Evolutionary conservation across 1,284 basidiomycete genomes (phyloP).

Genomic region (Leucoagaricus sp.): DNA sequence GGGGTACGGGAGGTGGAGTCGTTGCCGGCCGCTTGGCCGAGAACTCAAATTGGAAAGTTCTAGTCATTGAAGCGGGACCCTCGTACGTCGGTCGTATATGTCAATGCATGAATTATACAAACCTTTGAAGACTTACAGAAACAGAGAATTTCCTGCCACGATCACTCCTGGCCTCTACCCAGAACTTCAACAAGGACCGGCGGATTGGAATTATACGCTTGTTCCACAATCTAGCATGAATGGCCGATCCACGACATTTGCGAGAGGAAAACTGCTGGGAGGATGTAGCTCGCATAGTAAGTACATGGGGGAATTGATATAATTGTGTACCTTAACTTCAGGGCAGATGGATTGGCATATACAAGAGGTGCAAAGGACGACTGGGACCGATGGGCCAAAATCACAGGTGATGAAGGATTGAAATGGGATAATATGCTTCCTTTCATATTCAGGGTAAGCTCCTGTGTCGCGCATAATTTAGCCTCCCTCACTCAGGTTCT

Average conservation of each 20-base stretch:
- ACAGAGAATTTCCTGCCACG: conserved; percentile 20
- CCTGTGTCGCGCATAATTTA: neutral
- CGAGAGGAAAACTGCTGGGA: conserved; percentile 29
- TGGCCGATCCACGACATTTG: conserved; percentile 20
- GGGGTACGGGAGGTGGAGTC: conserved; percentile 14
- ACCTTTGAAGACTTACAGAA: conserved; percentile 12
- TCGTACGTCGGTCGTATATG: conserved; percentile 6
- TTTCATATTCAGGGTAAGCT: conserved; percentile 6
- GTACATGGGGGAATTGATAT: conserved; percentile 10
- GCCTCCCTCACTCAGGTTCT: neutral
- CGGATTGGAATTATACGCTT: conserved; percentile 34
- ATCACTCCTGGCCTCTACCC: conserved; percentile 20
- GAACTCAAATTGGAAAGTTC: conserved; percentile 8
- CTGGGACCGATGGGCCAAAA: conserved; percentile 26
- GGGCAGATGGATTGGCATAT: conserved; percentile 28
- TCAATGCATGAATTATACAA: too few species aligned
- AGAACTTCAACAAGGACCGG: conserved; percentile 14
- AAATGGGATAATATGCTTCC: conserved; percentile 14
- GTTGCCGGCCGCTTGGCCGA: conserved; percentile 14
- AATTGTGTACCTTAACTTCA: neutral
- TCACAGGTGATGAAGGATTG: conserved; percentile 11
- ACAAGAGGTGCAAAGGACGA: conserved; percentile 29
- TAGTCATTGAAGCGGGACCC: conserved; percentile 18
- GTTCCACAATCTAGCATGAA: conserved; percentile 24
- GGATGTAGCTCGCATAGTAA: conserved; percentile 32